Base-by-base conservation (phyloP, 31 red algal species). In the Porphyra umbilicalis region DNA sequence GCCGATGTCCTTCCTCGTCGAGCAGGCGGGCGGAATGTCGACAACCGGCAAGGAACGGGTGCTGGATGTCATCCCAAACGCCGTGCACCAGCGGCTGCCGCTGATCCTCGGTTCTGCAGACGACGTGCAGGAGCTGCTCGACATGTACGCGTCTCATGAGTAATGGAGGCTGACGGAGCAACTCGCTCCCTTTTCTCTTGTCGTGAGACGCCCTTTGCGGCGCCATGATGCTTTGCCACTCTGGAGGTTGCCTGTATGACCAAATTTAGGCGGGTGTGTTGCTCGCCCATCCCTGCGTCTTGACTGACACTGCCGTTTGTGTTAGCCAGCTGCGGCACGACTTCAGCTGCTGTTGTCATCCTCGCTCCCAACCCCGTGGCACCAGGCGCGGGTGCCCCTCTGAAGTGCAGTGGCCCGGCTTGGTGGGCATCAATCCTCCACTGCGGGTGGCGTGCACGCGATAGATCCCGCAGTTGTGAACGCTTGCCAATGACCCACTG, bases 21-120 rank as follows among this genome's bases (percentile, higher is more conserved):
- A 98, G 81, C 93, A 98, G 84, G 96, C 96, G 4, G 96, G 96
- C 44, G 96, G 96, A 8, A 37, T 95, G 71, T 89, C 96, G n/a
- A 98, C 90, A 3, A 98, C 93, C 20, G 96, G 96, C 20, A 77
- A 78, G 36, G 82, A 92, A 75, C 82, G 93, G n/a, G 82, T 98
- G 33, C 87, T 98, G 93, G 96, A 98, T 79, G 85, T 95, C 18
- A 91, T 93, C 79, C 96, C 96, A 34, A 57, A 80, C 76, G 78
- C 80, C 34, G 91, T 95, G 39, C 96, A 98, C 79, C 90, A 98
- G 80, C 90, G 96, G 38, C 44, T 94, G 86, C 96, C 96, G n/a
- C 71, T 98, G 31, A 95, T 98, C 79, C 85, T 95, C 34, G 96
- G 96, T 38, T 88, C 86, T 40, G 77, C 81, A 35, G 85, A 93